Percentiles rank a stretch among this genome's conserved stretches.
Evolutionary conservation across 2,329 filamentous ascomycete species (phyloP).

Genomic region (Colletotrichum cuscutae): DNA sequence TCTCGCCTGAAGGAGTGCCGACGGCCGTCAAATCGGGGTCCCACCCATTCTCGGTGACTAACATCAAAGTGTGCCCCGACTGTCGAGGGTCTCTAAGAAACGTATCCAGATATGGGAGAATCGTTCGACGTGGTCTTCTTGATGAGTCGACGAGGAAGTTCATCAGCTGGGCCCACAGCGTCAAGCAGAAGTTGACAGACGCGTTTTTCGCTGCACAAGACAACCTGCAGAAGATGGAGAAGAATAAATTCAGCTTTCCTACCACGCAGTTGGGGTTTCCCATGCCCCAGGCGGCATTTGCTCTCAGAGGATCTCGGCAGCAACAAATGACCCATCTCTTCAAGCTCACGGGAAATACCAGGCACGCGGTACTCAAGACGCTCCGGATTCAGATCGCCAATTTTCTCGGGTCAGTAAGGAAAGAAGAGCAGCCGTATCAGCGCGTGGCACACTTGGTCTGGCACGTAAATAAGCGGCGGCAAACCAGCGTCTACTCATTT

Average conservation of each 20-base stretch:
- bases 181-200: slow-evolving; percentile 47
- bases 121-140: slow-evolving; percentile 68
- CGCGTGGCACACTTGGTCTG: slow-evolving; percentile 57
- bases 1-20: slow-evolving; percentile 48
- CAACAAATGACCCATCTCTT: neutral
- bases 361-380: neutral
- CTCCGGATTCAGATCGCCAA: slow-evolving; percentile 33
- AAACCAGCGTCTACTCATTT: slow-evolving; percentile 45
- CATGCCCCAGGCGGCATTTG: neutral
- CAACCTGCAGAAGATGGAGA: neutral
- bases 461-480: slow-evolving; percentile 44
- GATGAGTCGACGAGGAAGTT: slow-evolving; percentile 75
- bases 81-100: slow-evolving; percentile 70
- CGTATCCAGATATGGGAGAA: slow-evolving; percentile 69
- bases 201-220: slow-evolving; percentile 41
- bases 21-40: slow-evolving; percentile 47
- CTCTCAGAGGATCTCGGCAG: neutral
- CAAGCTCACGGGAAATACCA: neutral
- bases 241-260: neutral
- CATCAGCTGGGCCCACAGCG: slow-evolving; percentile 61
- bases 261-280: neutral
- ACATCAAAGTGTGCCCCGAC: slow-evolving; percentile 64
- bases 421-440: slow-evolving; percentile 61
- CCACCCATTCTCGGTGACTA: slow-evolving; percentile 59
- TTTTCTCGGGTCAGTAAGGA: slow-evolving; percentile 44